Conservation (phyloP, 2,329 filamentous ascomycete species). For the Neoascochyta sp. region DNA sequence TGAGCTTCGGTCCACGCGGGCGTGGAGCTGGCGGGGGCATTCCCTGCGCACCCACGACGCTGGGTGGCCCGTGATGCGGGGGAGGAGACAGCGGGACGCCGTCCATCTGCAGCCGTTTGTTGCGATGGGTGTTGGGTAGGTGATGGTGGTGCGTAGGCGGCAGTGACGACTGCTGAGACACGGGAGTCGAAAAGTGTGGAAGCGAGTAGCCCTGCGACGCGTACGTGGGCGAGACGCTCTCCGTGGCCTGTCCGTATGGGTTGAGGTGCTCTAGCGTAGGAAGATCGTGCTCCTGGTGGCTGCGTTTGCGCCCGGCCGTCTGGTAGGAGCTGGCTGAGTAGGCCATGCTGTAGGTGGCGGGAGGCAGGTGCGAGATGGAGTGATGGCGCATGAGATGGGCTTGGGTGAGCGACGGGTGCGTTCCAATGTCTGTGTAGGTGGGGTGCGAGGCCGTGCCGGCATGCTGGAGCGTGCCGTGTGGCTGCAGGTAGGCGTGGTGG, state of each 20-base stretch:
- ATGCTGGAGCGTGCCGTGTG: constrained; percentile 38
- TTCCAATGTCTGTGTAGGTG: constrained; percentile 41
- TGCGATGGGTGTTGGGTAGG: constrained; percentile 65
- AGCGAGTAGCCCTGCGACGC: constrained; percentile 37
- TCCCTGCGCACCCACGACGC: constrained; percentile 77
- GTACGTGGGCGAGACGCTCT: constrained; percentile 40
- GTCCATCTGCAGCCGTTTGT: constrained; percentile 59
- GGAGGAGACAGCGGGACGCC: constrained; percentile 35
- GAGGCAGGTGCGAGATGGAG: constrained; percentile 37
- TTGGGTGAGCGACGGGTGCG: constrained; percentile 35
- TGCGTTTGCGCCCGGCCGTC: constrained; percentile 42
- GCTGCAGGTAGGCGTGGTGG: constrained; percentile 39
- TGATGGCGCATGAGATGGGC: constrained; percentile 34
- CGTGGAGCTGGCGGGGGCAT: constrained; percentile 81
- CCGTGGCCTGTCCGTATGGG: constrained; percentile 37
- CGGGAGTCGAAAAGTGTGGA: constrained; percentile 33
- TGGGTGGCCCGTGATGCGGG: constrained; percentile 63
- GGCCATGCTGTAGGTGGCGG: constrained; percentile 37
- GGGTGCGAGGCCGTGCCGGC: constrained; percentile 33
- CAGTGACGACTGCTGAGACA: constrained; percentile 22
- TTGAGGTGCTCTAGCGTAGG: constrained; percentile 40
- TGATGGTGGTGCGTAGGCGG: constrained; percentile 68
- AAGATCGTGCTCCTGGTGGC: constrained; percentile 42
- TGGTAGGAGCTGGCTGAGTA: constrained; percentile 31
- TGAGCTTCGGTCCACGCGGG: constrained; percentile 83